phyloP scores from a whole-genome alignment of 2,329 filamentous ascomycete genomes.

The Paracamarosporium sp. region DNA sequence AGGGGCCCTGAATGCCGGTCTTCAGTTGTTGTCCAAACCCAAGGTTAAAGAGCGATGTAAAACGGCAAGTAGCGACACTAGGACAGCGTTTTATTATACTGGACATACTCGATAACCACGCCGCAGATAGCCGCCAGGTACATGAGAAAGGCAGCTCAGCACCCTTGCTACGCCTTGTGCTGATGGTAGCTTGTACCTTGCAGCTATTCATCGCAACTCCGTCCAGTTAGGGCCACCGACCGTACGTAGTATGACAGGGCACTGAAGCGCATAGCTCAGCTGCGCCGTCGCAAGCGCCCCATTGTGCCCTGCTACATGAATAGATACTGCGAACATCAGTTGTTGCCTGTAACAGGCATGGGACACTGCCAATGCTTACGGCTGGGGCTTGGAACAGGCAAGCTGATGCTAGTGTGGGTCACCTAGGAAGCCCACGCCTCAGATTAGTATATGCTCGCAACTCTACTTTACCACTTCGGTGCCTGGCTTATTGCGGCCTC shows the following conservation, averaged over 20 bases:
- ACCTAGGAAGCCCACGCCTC: background rate
- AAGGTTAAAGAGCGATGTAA: background rate
- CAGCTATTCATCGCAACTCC: background rate
- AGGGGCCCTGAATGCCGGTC: background rate
- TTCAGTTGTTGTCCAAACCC: background rate
- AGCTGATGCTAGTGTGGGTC: background rate
- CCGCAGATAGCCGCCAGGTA: background rate
- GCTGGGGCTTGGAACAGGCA: background rate
- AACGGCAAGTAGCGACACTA: too few species aligned
- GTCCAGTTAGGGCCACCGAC: background rate
- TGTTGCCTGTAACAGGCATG: background rate
- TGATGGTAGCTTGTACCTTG: background rate
- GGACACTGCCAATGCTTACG: background rate
- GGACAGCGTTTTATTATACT: background rate
- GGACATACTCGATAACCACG: background rate
- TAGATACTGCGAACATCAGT: background rate
- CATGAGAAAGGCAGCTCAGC: background rate
- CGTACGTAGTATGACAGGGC: background rate
- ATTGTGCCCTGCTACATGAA: background rate
- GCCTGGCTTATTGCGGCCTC: background rate
- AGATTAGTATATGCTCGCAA: slow-evolving; percentile 3
- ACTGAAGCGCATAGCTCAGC: background rate
- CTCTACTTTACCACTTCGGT: background rate
- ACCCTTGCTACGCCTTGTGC: background rate
- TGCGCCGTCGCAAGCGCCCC: background rate